Conservation (phyloP, 371 early-diverging fungal species). For the Neoconidiobolus thromboides region DNA sequence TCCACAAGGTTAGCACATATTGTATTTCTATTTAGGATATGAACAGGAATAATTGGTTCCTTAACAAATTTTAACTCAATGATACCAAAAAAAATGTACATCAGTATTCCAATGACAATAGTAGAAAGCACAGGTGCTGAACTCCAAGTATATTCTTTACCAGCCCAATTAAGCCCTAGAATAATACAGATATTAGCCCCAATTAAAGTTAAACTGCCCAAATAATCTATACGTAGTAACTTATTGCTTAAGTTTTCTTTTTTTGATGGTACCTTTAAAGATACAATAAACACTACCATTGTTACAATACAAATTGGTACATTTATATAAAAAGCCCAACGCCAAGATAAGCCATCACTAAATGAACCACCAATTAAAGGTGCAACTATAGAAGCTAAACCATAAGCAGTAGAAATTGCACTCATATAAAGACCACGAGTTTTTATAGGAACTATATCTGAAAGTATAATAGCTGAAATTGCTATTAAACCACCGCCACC, state of each 20-base stretch:
- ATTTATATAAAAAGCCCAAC: constrained; percentile 28
- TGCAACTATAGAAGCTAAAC: constrained; percentile 18
- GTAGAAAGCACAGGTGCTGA: constrained; percentile 20
- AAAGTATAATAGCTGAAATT: constrained; percentile 24
- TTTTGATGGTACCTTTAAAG: constrained; percentile 13
- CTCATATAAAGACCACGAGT: background rate
- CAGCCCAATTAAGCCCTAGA: constrained; percentile 48
- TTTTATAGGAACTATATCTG: constrained; percentile 7
- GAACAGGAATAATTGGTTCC: constrained; percentile 31
- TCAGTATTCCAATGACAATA: constrained; percentile 22
- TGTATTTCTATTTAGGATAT: constrained; percentile 23
- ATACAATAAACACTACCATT: constrained; percentile 10
- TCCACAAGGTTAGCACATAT: constrained; percentile 18
- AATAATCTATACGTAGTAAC: constrained; percentile 14
- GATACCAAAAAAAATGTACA: constrained; percentile 24
- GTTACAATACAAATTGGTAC: constrained; percentile 14
- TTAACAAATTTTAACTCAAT: constrained; percentile 32
- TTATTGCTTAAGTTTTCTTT: constrained; percentile 14
- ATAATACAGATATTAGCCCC: constrained; percentile 9
- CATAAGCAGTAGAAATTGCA: constrained; percentile 13
- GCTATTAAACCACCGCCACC: constrained; percentile 40
- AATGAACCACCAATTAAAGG: constrained; percentile 28
- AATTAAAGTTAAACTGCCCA: constrained; percentile 13
- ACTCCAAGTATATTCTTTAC: constrained; percentile 27
- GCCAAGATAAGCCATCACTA: constrained; percentile 21